phyloP scores from a whole-genome alignment of 306 rosid genomes.

The Parietaria judaica region DNA sequence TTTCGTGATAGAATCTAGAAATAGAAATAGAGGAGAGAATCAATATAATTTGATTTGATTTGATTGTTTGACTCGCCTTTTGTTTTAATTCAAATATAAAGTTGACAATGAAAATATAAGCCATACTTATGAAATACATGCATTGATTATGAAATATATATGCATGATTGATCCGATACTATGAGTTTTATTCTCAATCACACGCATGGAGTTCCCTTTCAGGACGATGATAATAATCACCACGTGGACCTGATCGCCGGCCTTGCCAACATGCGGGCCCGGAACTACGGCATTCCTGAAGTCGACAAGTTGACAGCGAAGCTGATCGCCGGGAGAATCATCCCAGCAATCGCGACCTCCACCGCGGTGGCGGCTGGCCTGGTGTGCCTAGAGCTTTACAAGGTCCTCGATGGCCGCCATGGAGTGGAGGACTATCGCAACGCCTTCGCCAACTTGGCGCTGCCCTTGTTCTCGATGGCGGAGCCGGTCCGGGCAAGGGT shows the following conservation, averaged over 20 bases:
- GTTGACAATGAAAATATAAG: too few species aligned
- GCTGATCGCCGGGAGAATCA: constrained; percentile 90
- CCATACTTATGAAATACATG: too few species aligned
- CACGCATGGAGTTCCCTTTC: constrained; percentile 10
- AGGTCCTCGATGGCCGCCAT: constrained; percentile 70
- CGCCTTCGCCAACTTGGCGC: constrained; percentile 83
- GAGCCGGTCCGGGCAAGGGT: constrained; percentile 90
- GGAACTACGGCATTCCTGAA: constrained; percentile 88
- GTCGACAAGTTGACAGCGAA: constrained; percentile 97
- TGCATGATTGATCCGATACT: too few species aligned
- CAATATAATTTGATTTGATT: too few species aligned
- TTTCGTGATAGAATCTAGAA: too few species aligned
- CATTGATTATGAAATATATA: too few species aligned
- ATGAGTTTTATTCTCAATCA: neutral
- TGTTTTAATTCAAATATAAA: too few species aligned
- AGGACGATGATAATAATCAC: constrained; percentile 92
- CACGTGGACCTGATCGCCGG: constrained; percentile 96
- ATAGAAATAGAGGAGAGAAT: too few species aligned
- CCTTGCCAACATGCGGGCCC: constrained; percentile 98
- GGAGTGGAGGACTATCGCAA: constrained; percentile 73
- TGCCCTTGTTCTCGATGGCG: constrained; percentile 82
- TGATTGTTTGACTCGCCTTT: too few species aligned
- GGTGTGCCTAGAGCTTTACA: constrained; percentile 85
- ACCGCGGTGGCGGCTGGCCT: constrained; percentile 95
- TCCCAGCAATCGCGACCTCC: constrained; percentile 94